phyloP scores from a whole-genome alignment of 2,329 filamentous ascomycete species.

The Pleurostoma richardsiae region DNA sequence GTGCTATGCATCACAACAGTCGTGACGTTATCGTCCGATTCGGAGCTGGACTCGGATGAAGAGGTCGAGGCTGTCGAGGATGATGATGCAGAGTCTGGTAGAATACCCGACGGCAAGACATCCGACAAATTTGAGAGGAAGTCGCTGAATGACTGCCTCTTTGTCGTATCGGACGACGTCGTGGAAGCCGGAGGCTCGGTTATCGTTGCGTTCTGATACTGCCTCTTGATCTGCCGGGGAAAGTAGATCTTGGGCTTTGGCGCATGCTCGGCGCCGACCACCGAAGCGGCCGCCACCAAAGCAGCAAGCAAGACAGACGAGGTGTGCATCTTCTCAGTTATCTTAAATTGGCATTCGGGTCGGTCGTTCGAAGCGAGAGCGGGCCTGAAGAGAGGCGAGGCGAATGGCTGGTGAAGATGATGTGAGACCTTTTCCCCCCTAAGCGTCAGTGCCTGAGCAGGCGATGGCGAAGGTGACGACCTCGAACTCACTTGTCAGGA shows the following conservation, averaged over 20 bases:
- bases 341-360: constrained; percentile 7
- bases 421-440: too few species aligned
- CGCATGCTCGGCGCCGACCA: constrained; percentile 34
- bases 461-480: constrained; percentile 6
- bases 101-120: too few species aligned
- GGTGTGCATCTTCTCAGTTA: constrained; percentile 41
- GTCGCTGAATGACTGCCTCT: constrained; percentile 8
- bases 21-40: neutral
- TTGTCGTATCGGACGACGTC: constrained; percentile 10
- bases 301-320: constrained; percentile 43
- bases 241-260: constrained; percentile 50
- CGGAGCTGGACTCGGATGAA: neutral
- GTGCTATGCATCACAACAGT: neutral
- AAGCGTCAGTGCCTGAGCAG: constrained; percentile 13
- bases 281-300: constrained; percentile 39
- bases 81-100: neutral
- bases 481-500: constrained; percentile 42
- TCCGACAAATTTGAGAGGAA: neutral
- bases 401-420: too few species aligned
- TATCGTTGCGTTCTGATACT: constrained; percentile 37
- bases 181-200: neutral
- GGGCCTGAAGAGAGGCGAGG: too few species aligned
- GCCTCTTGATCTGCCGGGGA: constrained; percentile 50
- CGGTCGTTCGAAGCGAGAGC: constrained; percentile 4
- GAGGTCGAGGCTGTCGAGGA: neutral